Evolutionary conservation across 331 rosid species (phyloP), one percentile per base, ranked within the genome.

Genomic region (Phaseolus coccineus): DNA sequence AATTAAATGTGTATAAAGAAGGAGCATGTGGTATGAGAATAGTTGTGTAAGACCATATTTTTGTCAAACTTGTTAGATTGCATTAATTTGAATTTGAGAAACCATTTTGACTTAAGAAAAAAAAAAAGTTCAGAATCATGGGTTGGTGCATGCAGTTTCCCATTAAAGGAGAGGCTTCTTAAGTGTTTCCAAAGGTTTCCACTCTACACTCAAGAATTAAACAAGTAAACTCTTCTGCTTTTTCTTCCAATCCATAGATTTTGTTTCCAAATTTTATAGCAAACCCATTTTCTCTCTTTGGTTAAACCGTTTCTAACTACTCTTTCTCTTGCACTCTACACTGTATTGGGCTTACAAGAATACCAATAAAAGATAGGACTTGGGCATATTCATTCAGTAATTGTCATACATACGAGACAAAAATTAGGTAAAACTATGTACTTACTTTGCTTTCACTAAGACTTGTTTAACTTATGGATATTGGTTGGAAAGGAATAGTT

Each of bases 231-330:
- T 12, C 42, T 35, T 47, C 46, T 22, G 61, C 12, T 28, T 10
- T 51, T 74, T 67, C 52, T 73, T 59, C 50, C n/a, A 59, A 57
- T 56, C 58, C 13, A 42, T 33, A 27, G 47, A 65, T 80, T 52
- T 44, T 25, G 62, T 79, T 84, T 59, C 85, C 52, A 79, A 70
- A 28, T 0, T 70, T 74, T 79, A 76, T 61, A 57, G 59, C 58
- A 59, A 79, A 77, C 84, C 76, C 68, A 22, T 77, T 83, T 92
- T 90, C 88, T 81, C 81, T 33, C 40, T 79, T 76, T 22, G 74
- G 93, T 70, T 92, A 61, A 83, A 88, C 97, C 80, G 27, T 84
- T 65, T 58, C 82, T 83, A 88, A 85, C 97, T 64, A 87, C 74
- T 24, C 14, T 61, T 46, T 55, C 42, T 69, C 76, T 64, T 61